Base-by-base conservation (phyloP, 139 green algal species). In the Chlorella ohadii region DNA sequence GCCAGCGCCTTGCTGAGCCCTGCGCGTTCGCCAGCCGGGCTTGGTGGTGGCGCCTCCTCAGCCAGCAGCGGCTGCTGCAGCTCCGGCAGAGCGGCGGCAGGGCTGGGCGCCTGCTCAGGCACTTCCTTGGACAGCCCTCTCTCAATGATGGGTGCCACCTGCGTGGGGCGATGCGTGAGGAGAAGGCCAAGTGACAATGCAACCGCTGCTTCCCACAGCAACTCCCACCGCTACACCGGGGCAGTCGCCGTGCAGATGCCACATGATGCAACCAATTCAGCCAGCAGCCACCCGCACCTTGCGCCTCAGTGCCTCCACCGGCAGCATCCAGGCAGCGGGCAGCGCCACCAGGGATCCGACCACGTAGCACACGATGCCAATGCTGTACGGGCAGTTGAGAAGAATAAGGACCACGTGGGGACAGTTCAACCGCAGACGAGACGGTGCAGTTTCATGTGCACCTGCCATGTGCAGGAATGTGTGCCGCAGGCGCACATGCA, bases 311-410 rank as follows among this genome's bases (percentile, higher is more conserved):
- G 78, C 63, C 41, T 83, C 51, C 39, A 83, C 39, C 12, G 78
- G 78, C 39, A 83, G 78, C 78, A 75, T 64, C 78, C 63, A 75
- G 39, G 78, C 78, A 0, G 78, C 64, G 0, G 78, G 78, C 41
- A 75, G 15, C 9, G 64, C 78, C 63, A 83, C 28, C 63, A 83
- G 34, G 28, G 39, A 66, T 5, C 78, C 64, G 25, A 59, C 41
- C 63, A 75, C 78, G 23, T 76, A 83, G 64, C 78, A 83, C 7
- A 5, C 41, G 15, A 83, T 83, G 39, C 78, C 78, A 1, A 83
- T 66, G 41, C 63, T 74, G 78, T 20, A 36, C n/a, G 23, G 51
- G 51, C 51, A 59, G 51, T 16, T 51, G 44, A n/a, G n/a, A n/a
- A n/a, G n/a, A n/a, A n/a, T n/a, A n/a, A n/a, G n/a, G n/a, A n/a